Evolutionary conservation across 2,329 filamentous ascomycete genomes (phyloP).

Genomic region (Fusarium xylarioides): DNA sequence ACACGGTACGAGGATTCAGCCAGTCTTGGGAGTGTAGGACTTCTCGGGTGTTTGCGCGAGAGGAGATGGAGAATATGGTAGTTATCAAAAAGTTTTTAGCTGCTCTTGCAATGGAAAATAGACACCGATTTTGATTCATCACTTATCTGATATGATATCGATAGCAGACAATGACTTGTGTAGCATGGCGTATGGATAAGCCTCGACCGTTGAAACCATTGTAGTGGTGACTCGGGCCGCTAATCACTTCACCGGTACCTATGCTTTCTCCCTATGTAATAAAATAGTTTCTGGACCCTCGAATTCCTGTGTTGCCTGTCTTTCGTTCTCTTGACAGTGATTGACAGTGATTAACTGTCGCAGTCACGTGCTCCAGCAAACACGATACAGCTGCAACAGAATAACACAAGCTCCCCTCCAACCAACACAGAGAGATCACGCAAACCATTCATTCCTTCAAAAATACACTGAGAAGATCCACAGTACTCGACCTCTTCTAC

Average conservation of each 20-base stretch:
- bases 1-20: neutral
- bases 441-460: neutral
- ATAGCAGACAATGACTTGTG: neutral
- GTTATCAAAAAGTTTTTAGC: constrained; percentile 41
- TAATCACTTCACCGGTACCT: neutral
- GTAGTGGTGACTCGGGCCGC: neutral
- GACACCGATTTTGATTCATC: constrained; percentile 15
- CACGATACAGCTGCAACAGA: neutral
- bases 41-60: neutral
- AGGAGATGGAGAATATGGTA: constrained; percentile 21
- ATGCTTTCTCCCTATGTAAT: neutral
- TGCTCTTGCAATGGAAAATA: constrained; percentile 39
- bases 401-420: neutral
- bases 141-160: neutral
- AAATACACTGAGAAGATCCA: neutral
- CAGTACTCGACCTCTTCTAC: too few relatives aligned
- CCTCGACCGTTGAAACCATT: neutral
- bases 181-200: neutral
- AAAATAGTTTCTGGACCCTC: neutral
- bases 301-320: neutral
- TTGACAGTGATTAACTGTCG: neutral
- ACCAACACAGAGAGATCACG: neutral
- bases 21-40: neutral
- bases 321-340: neutral
- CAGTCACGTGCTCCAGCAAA: constrained; percentile 12